Conservation (phyloP, 441 rosid species). For the Erodium texanum region DNA sequence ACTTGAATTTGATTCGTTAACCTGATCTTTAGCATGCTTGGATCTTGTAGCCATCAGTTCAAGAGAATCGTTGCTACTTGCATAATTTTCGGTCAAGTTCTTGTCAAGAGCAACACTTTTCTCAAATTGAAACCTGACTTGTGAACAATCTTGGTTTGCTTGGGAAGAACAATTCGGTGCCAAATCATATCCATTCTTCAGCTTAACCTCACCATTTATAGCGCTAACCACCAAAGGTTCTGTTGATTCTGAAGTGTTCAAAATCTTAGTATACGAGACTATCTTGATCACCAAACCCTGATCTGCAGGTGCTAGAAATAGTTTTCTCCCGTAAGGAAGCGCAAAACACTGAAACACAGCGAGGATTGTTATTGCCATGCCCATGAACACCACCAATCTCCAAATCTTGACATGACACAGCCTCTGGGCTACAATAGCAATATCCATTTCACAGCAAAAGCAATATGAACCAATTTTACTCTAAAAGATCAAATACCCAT, state of each 20-base stretch:
- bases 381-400: conserved; percentile 36
- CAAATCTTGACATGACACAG: conserved; percentile 31
- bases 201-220: conserved; percentile 18
- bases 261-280: conserved; percentile 19
- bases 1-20: conserved; percentile 5
- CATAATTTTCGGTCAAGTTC: conserved; percentile 12
- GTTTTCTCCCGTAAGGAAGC: conserved; percentile 28
- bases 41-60: conserved; percentile 17
- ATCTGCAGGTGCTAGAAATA: conserved; percentile 16
- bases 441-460: conserved; percentile 27
- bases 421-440: conserved; percentile 22
- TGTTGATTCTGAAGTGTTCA: conserved; percentile 17
- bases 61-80: conserved; percentile 11
- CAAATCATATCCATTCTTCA: conserved; percentile 15
- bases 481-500: neutral
- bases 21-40: conserved; percentile 16
- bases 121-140: conserved; percentile 12
- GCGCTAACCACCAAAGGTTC: conserved; percentile 13
- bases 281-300: conserved; percentile 22
- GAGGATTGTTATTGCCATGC: conserved; percentile 28
- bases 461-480: conserved; percentile 7
- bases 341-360: conserved; percentile 38
- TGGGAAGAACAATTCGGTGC: conserved; percentile 11
- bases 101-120: conserved; percentile 12
- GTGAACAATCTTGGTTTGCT: neutral